These are phyloP conservation scores for Coprinellus aureogranulatus DNA, from an alignment of 768 basidiomycete genomes.

Conservation along the genomic window DNA sequence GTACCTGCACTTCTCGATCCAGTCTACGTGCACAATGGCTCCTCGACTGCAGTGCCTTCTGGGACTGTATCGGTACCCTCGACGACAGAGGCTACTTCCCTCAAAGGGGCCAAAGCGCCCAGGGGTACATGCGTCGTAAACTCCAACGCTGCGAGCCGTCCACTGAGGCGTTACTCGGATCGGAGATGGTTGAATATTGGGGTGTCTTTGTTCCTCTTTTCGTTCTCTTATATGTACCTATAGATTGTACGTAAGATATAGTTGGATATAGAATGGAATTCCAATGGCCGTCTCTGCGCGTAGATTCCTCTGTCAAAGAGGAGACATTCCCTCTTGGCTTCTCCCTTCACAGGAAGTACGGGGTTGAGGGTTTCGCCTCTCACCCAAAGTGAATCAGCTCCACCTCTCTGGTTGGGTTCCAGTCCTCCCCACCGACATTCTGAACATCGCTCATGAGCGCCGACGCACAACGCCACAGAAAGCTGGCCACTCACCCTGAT, in stretches of 20 bases:
- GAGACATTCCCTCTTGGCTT: too few species aligned
- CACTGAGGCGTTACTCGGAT: too few species aligned
- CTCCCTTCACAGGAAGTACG: too few species aligned
- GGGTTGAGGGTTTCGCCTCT: too few species aligned
- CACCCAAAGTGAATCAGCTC: not conserved
- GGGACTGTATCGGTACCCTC: not conserved
- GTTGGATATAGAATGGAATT: too few species aligned
- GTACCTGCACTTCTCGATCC: slow-evolving; percentile 5
- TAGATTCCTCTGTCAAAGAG: too few species aligned
- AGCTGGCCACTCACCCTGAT: slow-evolving; percentile 26
- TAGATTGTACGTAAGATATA: too few species aligned
- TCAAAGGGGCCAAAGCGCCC: not conserved
- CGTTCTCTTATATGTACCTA: too few species aligned
- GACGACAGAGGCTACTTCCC: not conserved
- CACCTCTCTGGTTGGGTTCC: not conserved
- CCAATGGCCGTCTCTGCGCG: too few species aligned
- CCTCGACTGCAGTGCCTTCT: not conserved
- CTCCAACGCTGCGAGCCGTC: too few species aligned
- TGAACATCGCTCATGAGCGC: not conserved
- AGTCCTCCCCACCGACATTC: not conserved
- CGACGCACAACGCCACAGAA: not conserved
- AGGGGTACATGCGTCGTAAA: slow-evolving; percentile 6
- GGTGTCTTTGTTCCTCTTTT: too few species aligned
- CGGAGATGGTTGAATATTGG: too few species aligned
- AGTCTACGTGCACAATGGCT: slow-evolving; percentile 9